A percentile compares a stretch with the other conserved stretches of the same genome.
These are phyloP conservation scores for Coemansia sp. DNA, from an alignment of 192 early-diverging fungal species.

Conservation along the genomic window DNA sequence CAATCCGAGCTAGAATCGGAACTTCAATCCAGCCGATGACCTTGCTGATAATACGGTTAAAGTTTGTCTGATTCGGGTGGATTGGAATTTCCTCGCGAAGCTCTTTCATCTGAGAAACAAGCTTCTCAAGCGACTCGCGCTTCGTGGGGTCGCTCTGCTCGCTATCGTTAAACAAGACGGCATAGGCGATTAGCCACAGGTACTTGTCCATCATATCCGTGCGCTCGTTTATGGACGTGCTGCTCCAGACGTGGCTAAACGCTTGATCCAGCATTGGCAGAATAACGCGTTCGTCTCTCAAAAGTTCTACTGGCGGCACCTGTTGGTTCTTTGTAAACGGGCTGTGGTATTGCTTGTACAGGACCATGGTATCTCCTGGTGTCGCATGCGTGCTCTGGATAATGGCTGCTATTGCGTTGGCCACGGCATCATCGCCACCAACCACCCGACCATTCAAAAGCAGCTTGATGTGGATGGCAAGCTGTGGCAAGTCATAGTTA, in stretches of 20 bases:
- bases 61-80: constrained; percentile 29
- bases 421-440: constrained; percentile 34
- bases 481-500: constrained; percentile 35
- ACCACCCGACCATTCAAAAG: constrained; percentile 32
- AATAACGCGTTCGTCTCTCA: constrained; percentile 39
- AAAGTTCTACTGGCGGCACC: constrained; percentile 13
- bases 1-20: constrained; percentile 40
- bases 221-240: constrained; percentile 11
- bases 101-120: constrained; percentile 33
- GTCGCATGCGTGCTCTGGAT: constrained; percentile 44
- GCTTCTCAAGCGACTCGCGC: constrained; percentile 18
- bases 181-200: constrained; percentile 51
- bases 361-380: constrained; percentile 34
- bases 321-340: constrained; percentile 5
- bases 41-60: constrained; percentile 29
- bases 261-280: constrained; percentile 40
- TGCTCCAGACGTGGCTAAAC: constrained; percentile 45
- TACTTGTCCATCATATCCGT: constrained; percentile 32
- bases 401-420: constrained; percentile 35
- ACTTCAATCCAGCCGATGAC: constrained; percentile 35
- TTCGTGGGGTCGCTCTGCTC: constrained; percentile 1
- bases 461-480: constrained; percentile 39
- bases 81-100: constrained; percentile 26
- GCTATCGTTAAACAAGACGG: constrained; percentile 9
- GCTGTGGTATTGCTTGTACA: constrained; percentile 40